Evolutionary conservation across 768 basidiomycete genomes (phyloP).

Genomic region (Plicaturopsis crispa): DNA sequence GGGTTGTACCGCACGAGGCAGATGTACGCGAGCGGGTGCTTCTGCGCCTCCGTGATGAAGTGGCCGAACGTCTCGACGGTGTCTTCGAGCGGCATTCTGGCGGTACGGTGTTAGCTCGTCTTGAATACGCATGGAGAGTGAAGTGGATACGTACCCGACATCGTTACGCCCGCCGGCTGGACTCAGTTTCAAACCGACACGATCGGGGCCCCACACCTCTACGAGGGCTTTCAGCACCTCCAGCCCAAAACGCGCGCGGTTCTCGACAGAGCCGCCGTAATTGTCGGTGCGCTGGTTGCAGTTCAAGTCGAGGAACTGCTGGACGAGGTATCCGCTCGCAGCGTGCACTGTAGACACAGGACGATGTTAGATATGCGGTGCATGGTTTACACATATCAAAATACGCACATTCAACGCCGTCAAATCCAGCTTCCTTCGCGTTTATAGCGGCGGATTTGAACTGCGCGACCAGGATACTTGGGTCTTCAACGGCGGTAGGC

Average conservation of each 20-base stretch:
- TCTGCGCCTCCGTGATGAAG: slow-evolving; percentile 17
- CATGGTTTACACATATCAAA: neutral
- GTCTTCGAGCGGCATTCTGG: slow-evolving; percentile 19
- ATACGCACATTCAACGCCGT: slow-evolving; percentile 23
- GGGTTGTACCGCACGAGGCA: slow-evolving; percentile 14
- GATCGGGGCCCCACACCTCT: slow-evolving; percentile 22
- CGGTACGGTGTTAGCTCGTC: too few species aligned
- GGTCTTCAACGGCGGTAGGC: slow-evolving; percentile 18
- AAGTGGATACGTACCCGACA: slow-evolving; percentile 7
- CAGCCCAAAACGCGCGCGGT: slow-evolving; percentile 31
- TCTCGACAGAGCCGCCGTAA: slow-evolving; percentile 36
- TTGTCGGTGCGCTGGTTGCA: slow-evolving; percentile 32
- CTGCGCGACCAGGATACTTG: slow-evolving; percentile 13
- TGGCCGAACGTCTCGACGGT: slow-evolving; percentile 18
- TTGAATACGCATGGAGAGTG: neutral
- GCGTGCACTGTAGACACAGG: slow-evolving; percentile 13
- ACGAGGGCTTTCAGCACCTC: slow-evolving; percentile 26
- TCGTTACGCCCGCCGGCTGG: slow-evolving; percentile 25
- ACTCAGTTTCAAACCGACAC: slow-evolving; percentile 22
- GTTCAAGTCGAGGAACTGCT: slow-evolving; percentile 28
- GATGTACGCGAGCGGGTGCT: slow-evolving; percentile 18
- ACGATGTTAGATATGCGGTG: neutral
- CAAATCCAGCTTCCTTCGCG: slow-evolving; percentile 26
- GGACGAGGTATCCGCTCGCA: slow-evolving; percentile 17
- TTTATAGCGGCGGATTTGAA: slow-evolving; percentile 21